Evolutionary conservation across 345 rosid genomes (phyloP).

Genomic region (Excoecaria agallocha): DNA sequence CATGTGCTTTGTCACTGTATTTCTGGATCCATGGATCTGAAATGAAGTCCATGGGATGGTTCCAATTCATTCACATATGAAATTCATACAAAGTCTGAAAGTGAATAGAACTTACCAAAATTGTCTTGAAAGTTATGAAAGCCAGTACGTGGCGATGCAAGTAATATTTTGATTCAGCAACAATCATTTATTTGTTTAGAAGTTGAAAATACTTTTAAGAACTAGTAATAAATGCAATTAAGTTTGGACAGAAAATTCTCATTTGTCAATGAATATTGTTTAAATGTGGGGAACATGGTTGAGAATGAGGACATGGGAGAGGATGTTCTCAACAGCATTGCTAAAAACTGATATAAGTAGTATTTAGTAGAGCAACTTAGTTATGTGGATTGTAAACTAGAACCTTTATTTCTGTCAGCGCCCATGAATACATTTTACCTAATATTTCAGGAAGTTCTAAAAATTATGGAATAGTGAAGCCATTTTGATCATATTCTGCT

Average conservation of each 20-base stretch:
- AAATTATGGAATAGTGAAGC: not conserved
- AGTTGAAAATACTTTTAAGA: not conserved
- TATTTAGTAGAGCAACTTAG: not conserved
- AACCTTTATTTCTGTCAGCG: not conserved
- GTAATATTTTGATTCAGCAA: not conserved
- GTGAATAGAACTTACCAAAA: not conserved
- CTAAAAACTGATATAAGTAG: too few species aligned
- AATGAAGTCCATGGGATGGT: slow-evolving; percentile 2
- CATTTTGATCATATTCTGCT: not conserved
- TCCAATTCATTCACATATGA: not conserved
- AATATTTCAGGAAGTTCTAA: not conserved
- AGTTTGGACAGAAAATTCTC: not conserved
- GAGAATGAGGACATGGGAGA: not conserved
- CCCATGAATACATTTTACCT: not conserved
- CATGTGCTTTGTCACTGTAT: not conserved
- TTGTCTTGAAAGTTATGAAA: not conserved
- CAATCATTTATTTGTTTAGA: not conserved
- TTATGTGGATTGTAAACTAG: not conserved
- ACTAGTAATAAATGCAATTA: not conserved
- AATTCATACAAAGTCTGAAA: not conserved
- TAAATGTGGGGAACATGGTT: not conserved
- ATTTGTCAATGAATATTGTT: not conserved
- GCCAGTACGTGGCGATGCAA: not conserved
- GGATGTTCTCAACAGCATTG: too few species aligned
- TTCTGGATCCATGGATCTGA: not conserved